Conservation (phyloP, 1,284 basidiomycete genomes). For the Pyrrhoderma noxium region DNA sequence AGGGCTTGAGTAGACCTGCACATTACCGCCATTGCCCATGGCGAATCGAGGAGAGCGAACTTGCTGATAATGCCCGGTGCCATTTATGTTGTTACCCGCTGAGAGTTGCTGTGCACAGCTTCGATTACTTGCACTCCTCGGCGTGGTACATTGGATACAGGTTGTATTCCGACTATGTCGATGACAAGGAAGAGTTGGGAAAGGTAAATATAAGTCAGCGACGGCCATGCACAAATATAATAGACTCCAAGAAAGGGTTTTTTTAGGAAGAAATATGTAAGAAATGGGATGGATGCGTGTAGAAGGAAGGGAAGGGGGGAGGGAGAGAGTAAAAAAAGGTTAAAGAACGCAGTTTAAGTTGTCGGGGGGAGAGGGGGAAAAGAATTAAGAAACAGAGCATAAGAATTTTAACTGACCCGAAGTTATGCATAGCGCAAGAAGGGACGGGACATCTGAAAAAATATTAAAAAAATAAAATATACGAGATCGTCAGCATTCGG, state of each 20-base stretch:
- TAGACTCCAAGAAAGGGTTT: constrained; percentile 19
- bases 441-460: constrained; percentile 15
- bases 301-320: constrained; percentile 15
- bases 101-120: constrained; percentile 22
- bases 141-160: constrained; percentile 67
- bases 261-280: constrained; percentile 10
- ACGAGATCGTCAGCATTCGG: constrained; percentile 2
- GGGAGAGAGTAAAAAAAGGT: constrained; percentile 11
- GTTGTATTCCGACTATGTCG: constrained; percentile 56
- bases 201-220: neutral
- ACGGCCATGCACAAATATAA: neutral
- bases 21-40: constrained; percentile 1
- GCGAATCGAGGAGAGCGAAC: neutral
- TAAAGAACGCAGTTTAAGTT: neutral
- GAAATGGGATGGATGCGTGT: constrained; percentile 13
- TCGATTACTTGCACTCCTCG: constrained; percentile 35
- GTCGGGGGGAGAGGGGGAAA: neutral
- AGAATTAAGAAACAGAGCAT: neutral
- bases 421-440: constrained; percentile 21
- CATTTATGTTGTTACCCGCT: neutral
- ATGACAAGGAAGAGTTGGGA: no score
- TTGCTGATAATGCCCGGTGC: neutral
- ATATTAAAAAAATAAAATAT: constrained; percentile 2
- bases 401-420: constrained; percentile 16
- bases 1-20: neutral